These are phyloP conservation scores for Begonia masoniana DNA, from an alignment of 306 rosid genomes.

Conservation along the genomic window DNA sequence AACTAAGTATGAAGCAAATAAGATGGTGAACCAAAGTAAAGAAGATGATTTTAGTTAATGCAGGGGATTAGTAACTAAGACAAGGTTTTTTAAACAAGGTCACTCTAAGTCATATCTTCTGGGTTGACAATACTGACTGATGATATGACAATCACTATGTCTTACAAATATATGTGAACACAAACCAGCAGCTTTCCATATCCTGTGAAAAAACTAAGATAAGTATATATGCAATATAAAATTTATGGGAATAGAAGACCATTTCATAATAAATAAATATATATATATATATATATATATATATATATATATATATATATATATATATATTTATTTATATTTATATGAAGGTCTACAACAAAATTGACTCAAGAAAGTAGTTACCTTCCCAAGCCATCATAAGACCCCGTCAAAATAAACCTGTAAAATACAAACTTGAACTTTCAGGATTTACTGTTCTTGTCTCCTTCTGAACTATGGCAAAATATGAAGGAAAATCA, in stretches of 20 bases:
- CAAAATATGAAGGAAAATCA: neutral
- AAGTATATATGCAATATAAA: no score
- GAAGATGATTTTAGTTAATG: no score
- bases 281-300: no score
- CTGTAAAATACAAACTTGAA: slow-evolving; percentile 31
- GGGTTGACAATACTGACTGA: slow-evolving; percentile 51
- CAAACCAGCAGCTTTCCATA: slow-evolving; percentile 62
- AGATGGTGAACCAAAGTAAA: no score
- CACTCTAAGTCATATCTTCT: slow-evolving; percentile 30
- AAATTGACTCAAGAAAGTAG: neutral
- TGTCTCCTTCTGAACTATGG: neutral
- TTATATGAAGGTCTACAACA: no score
- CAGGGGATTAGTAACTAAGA: no score
- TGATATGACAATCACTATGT: slow-evolving; percentile 52
- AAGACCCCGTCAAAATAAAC: slow-evolving; percentile 91
- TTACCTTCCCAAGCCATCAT: slow-evolving; percentile 92
- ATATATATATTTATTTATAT: no score
- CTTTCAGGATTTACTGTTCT: slow-evolving; percentile 6
- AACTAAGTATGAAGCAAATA: no score
- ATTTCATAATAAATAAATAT: no score
- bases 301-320: no score
- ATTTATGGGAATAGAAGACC: no score
- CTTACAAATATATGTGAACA: slow-evolving; percentile 81
- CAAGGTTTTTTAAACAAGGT: neutral
- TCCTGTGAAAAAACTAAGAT: slow-evolving; percentile 24